Conservation (phyloP, 306 rosid species). For the Cicer cuneatum region DNA sequence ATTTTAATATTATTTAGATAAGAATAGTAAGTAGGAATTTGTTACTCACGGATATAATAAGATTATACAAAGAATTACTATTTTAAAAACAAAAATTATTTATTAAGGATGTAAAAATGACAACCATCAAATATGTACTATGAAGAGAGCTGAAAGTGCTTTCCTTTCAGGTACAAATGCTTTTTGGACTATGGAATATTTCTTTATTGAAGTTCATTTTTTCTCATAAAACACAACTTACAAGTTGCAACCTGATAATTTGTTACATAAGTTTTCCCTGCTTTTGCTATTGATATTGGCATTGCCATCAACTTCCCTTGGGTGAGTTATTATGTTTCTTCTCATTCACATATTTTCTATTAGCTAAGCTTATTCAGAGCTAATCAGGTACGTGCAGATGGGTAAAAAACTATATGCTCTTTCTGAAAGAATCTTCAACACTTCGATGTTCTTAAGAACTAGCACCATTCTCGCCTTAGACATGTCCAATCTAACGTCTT, state of each 20-base stretch:
- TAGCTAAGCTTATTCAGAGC: conserved; percentile 17
- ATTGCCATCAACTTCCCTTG: conserved; percentile 6
- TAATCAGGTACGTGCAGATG: conserved; percentile 46
- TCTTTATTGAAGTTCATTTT: neutral
- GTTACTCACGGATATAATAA: no score
- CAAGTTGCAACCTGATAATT: conserved; percentile 37
- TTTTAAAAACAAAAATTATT: no score
- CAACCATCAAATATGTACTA: neutral
- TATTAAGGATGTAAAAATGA: no score
- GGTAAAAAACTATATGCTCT: conserved; percentile 73
- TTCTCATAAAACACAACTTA: conserved; percentile 24
- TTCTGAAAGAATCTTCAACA: conserved; percentile 65
- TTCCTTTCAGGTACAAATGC: neutral
- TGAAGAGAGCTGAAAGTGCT: neutral
- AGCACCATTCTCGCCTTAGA: conserved; percentile 59
- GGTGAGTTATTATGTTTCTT: conserved; percentile 4
- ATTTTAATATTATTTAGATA: no score
- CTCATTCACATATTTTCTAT: neutral
- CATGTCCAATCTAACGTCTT: conserved; percentile 69
- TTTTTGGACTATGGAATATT: neutral
- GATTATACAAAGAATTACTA: no score
- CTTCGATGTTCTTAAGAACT: conserved; percentile 66
- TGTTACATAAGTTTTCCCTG: conserved; percentile 13
- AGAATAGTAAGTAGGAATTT: no score
- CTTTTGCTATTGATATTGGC: neutral